These are phyloP conservation scores for Euryodendron excelsum DNA, from an alignment of 148 eudicot genomes.

Conservation along the genomic window DNA sequence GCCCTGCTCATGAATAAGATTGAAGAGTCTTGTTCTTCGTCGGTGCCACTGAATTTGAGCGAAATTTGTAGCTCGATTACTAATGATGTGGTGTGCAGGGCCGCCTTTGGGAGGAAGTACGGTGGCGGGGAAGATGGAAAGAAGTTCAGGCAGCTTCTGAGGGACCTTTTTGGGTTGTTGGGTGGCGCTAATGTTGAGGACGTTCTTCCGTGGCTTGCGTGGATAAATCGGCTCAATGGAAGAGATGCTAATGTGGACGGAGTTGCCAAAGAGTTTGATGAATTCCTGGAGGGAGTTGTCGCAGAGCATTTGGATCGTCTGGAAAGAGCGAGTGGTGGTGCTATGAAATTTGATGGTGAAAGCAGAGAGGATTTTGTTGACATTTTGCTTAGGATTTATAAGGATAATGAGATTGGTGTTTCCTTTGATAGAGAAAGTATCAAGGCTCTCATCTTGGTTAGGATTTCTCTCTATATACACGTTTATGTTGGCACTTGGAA, in stretches of 20 bases:
- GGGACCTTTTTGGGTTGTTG: neutral
- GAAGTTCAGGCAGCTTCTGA: neutral
- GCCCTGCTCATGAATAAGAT: too few relatives aligned
- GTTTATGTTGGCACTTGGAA: too few relatives aligned
- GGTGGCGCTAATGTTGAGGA: constrained; percentile 1
- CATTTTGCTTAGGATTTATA: neutral
- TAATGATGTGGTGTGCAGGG: neutral
- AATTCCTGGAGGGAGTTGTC: constrained; percentile 7
- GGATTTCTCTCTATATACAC: neutral
- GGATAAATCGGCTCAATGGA: neutral
- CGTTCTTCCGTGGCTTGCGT: neutral
- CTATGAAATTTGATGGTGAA: neutral
- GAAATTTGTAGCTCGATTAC: neutral
- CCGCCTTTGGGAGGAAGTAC: neutral
- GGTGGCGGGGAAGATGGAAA: neutral
- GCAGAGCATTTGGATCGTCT: neutral
- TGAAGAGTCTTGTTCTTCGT: neutral
- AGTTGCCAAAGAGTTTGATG: constrained; percentile 1
- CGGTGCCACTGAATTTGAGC: neutral
- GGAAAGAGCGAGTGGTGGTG: neutral
- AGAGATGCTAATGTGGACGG: neutral
- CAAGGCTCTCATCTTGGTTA: constrained; percentile 7
- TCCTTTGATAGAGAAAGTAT: neutral
- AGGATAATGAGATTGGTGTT: neutral
- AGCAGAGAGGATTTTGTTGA: neutral